Percentiles rank a stretch among this genome's conserved stretches.
Evolutionary conservation across 495 filamentous ascomycete genomes (phyloP).

Genomic region (Annulohypoxylon maeteangense): DNA sequence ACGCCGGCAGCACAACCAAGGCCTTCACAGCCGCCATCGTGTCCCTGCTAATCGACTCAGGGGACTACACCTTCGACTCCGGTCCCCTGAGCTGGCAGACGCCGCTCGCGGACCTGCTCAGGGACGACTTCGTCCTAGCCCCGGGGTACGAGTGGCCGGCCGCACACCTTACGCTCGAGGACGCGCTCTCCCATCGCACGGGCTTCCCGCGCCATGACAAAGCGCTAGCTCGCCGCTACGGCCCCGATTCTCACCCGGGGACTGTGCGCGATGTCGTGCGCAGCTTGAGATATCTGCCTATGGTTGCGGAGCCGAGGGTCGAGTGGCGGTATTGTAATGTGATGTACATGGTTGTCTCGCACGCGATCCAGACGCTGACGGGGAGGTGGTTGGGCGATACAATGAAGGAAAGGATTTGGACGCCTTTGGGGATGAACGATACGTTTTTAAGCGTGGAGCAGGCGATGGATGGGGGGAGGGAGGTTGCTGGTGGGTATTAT

Average conservation of each 20-base stretch:
- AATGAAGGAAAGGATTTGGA: constrained; percentile 58
- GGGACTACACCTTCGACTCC: constrained; percentile 22
- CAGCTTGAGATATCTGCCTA: constrained; percentile 56
- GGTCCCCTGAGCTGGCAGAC: constrained; percentile 58
- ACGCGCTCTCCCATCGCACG: constrained; percentile 62
- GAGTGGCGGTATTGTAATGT: constrained; percentile 64
- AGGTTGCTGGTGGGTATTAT: constrained; percentile 44
- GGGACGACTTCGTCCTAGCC: constrained; percentile 62
- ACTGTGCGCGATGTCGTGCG: constrained; percentile 48
- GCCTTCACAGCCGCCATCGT: constrained; percentile 64
- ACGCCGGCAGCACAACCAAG: constrained; percentile 64
- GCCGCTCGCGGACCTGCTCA: constrained; percentile 60
- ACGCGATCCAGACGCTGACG: constrained; percentile 57
- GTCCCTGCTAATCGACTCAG: constrained; percentile 59
- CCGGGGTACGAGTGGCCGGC: constrained; percentile 58
- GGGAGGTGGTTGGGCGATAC: constrained; percentile 56
- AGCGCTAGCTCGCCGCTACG: constrained; percentile 15
- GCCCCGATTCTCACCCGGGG: background rate
- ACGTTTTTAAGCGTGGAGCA: constrained; percentile 61
- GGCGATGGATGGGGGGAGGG: constrained; percentile 29
- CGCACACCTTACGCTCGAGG: constrained; percentile 61
- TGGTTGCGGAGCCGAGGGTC: constrained; percentile 49
- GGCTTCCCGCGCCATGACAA: constrained; percentile 60
- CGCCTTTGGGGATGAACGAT: constrained; percentile 59
- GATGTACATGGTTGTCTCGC: constrained; percentile 60